A percentile compares a stretch with the other conserved stretches of the same genome.
These are phyloP conservation scores for Gastrolobium bilobum DNA, from an alignment of 306 rosid genomes.

Conservation along the genomic window DNA sequence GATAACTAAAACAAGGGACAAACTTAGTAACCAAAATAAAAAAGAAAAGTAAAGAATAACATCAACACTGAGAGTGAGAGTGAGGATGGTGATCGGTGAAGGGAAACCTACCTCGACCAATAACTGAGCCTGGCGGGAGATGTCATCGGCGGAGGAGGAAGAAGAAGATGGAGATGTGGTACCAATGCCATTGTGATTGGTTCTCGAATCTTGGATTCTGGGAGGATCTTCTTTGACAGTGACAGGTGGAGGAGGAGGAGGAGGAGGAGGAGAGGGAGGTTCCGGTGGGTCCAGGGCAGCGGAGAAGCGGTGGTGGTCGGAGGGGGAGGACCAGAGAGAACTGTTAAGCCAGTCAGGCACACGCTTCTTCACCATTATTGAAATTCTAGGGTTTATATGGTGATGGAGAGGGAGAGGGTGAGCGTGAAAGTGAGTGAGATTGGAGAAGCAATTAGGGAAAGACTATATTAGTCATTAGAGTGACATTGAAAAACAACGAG, in stretches of 20 bases:
- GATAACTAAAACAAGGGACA: conserved; percentile 60
- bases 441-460: too few species aligned
- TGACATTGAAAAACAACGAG: too few species aligned
- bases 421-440: too few species aligned
- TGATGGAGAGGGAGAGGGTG: too few species aligned
- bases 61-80: too few species aligned
- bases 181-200: conserved; percentile 41
- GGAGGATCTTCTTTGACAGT: conserved; percentile 56
- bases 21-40: not conserved
- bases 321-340: conserved; percentile 78
- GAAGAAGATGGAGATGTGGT: conserved; percentile 42
- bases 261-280: conserved; percentile 69
- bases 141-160: conserved; percentile 66
- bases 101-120: conserved; percentile 68
- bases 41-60: not conserved
- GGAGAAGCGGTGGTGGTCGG: conserved; percentile 66
- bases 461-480: too few species aligned
- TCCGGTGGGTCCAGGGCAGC: conserved; percentile 13
- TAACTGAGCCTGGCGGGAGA: conserved; percentile 82
- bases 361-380: conserved; percentile 78
- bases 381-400: conserved; percentile 49
- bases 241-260: conserved; percentile 59
- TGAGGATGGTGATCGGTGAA: not conserved
- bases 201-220: conserved; percentile 51
- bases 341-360: conserved; percentile 99